A percentile compares a stretch with the other conserved stretches of the same genome.
These are phyloP conservation scores for Scheffersomyces stambukii DNA, from an alignment of 1,139 yeast genomes.

Conservation along the genomic window DNA sequence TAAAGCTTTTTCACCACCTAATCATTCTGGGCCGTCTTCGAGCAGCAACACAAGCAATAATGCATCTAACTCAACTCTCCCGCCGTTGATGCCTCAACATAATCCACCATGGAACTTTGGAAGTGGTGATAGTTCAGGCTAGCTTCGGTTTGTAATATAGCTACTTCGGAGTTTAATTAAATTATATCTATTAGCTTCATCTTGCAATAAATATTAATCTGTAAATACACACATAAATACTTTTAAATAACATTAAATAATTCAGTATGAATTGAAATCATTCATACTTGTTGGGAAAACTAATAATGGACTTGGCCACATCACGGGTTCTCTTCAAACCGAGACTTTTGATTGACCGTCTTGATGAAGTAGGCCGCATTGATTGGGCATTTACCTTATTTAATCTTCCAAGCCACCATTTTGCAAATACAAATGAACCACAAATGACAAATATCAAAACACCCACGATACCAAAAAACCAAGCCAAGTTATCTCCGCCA, in stretches of 20 bases:
- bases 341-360: constrained; percentile 40
- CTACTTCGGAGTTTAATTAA: no score
- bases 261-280: constrained; percentile 6
- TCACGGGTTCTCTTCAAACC: constrained; percentile 33
- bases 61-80: no score
- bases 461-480: constrained; percentile 39
- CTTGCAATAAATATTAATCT: no score
- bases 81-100: no score
- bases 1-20: constrained; percentile 10
- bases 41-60: no score
- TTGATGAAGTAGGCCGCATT: constrained; percentile 13
- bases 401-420: constrained; percentile 28
- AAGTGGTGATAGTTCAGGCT: no score
- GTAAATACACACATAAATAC: no score
- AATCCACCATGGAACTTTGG: no score
- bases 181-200: no score
- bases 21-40: no score
- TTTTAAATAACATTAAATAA: no score
- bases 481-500: constrained; percentile 21
- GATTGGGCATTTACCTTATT: constrained; percentile 13
- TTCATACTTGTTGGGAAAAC: constrained; percentile 36
- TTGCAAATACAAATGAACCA: constrained; percentile 26
- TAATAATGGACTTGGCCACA: constrained; percentile 36
- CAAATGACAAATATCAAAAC: constrained; percentile 31
- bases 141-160: no score